A percentile compares a stretch with the other conserved stretches of the same genome.
Conservation (phyloP, 495 filamentous ascomycete species). For the Penicillium cosmopolitanum region DNA sequence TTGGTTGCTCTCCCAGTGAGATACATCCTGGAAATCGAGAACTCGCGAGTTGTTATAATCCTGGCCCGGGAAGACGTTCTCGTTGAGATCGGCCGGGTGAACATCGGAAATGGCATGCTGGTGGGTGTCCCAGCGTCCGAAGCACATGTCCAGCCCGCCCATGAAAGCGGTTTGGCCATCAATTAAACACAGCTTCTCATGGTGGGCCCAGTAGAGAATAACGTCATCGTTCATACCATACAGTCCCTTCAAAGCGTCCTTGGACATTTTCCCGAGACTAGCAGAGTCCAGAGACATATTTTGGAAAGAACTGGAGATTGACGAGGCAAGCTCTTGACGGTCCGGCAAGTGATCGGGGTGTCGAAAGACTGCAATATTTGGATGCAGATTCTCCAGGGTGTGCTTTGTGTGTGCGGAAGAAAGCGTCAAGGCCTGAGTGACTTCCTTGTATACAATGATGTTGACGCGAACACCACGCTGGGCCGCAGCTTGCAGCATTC, state of each 20-base stretch:
- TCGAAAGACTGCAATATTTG: slow-evolving; percentile 88
- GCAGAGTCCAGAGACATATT: slow-evolving; percentile 55
- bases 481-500: slow-evolving; percentile 85
- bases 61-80: slow-evolving; percentile 84
- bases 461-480: slow-evolving; percentile 86
- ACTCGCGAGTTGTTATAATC: slow-evolving; percentile 94
- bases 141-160: slow-evolving; percentile 70
- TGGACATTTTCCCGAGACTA: slow-evolving; percentile 60
- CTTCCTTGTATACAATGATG: slow-evolving; percentile 96
- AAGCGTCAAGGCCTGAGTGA: slow-evolving; percentile 77
- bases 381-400: slow-evolving; percentile 73
- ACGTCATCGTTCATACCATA: slow-evolving; percentile 82
- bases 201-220: slow-evolving; percentile 93
- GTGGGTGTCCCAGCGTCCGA: slow-evolving; percentile 66
- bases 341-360: slow-evolving; percentile 90
- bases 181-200: slow-evolving; percentile 88
- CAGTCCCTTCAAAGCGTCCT: slow-evolving; percentile 69
- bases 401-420: slow-evolving; percentile 87
- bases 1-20: slow-evolving; percentile 84
- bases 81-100: slow-evolving; percentile 75
- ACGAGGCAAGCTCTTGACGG: slow-evolving; percentile 57
- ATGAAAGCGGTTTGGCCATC: slow-evolving; percentile 86
- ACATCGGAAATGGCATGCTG: slow-evolving; percentile 84
- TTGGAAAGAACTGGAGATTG: slow-evolving; percentile 53
- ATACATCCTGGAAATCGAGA: slow-evolving; percentile 85